Evolutionary conservation across 192 early-diverging fungal genomes (phyloP).

Genomic region (Coemansia sp.): DNA sequence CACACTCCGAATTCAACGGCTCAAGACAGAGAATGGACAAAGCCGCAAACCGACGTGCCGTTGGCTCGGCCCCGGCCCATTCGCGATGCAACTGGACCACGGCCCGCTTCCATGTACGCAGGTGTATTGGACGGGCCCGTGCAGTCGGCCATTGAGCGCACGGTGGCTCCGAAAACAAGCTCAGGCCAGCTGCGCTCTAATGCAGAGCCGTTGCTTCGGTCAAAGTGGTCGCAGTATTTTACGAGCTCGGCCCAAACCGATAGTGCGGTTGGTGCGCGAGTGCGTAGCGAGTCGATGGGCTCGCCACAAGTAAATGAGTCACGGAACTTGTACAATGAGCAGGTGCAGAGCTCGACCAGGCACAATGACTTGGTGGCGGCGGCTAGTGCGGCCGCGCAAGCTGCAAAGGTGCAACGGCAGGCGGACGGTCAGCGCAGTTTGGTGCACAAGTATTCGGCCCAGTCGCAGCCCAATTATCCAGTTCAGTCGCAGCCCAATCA

Average conservation of each 20-base stretch:
- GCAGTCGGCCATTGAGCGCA: conserved; percentile 41
- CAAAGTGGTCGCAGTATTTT: conserved; percentile 54
- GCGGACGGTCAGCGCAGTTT: neutral
- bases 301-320: too few relatives aligned
- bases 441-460: neutral
- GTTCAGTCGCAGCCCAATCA: too few relatives aligned
- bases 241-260: conserved; percentile 26
- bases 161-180: conserved; percentile 21
- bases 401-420: conserved; percentile 4
- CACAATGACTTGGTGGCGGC: neutral
- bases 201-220: conserved; percentile 16
- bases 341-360: conserved; percentile 3
- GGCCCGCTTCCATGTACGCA: conserved; percentile 46
- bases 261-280: conserved; percentile 1
- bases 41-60: conserved; percentile 1
- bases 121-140: conserved; percentile 28
- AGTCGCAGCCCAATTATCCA: neutral
- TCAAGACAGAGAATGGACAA: neutral
- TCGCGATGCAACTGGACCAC: conserved; percentile 29
- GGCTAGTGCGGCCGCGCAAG: neutral
- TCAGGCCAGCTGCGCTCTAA: conserved; percentile 10
- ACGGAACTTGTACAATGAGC: conserved; percentile 20
- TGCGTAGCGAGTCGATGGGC: conserved; percentile 31
- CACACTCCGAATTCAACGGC: too few relatives aligned
- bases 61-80: conserved; percentile 26